Base-by-base conservation (phyloP, 768 basidiomycete species). In the Kwoniella sp. region DNA sequence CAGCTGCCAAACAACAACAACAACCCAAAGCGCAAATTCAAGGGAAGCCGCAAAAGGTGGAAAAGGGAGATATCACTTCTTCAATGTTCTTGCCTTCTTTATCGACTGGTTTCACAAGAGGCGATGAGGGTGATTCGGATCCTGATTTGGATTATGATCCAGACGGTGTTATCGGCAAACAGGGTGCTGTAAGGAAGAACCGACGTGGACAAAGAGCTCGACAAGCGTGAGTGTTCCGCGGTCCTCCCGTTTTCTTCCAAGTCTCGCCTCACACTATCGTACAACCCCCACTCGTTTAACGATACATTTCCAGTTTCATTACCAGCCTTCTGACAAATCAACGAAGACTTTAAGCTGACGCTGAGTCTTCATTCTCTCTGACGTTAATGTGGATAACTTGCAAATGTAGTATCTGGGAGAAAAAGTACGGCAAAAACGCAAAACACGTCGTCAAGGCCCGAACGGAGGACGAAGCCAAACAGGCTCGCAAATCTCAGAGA, bases 181-280 rank as follows among this genome's bases (percentile, higher is more conserved):
- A 71, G n/a, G 66, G 58, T 49, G 53, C 47, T 2, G 80, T 83
- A 51, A 88, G 87, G 82, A 97, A 90, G 82, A 94, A 99, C 71
- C 82, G 95, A 58, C 84, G 93, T 40, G 96, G 95, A 29, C 96
- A 99, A 79, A 82, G 93, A 53, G 95, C 95, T n/a, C 84, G 96
- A 64, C 84, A 89, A 82, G 90, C 90, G 96, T 96, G 79, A 85
- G 94, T 88, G 12, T 44, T 9, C n/a, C n/a, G 55, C 63, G 5
- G 27, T 26, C 47, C 51, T 15, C 17, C 17, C 40, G 40, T 44
- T 44, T 44, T 44, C n/a, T n/a, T n/a, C n/a, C n/a, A n/a, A n/a
- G n/a, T n/a, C n/a, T n/a, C n/a, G n/a, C n/a, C n/a, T n/a, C n/a
- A n/a, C n/a, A n/a, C n/a, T n/a, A n/a, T n/a, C n/a, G n/a, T n/a